Evolutionary conservation across 1,139 yeast genomes (phyloP), one percentile per base, ranked within the genome.

Genomic region (Kurtzmaniella quercitrusa): DNA sequence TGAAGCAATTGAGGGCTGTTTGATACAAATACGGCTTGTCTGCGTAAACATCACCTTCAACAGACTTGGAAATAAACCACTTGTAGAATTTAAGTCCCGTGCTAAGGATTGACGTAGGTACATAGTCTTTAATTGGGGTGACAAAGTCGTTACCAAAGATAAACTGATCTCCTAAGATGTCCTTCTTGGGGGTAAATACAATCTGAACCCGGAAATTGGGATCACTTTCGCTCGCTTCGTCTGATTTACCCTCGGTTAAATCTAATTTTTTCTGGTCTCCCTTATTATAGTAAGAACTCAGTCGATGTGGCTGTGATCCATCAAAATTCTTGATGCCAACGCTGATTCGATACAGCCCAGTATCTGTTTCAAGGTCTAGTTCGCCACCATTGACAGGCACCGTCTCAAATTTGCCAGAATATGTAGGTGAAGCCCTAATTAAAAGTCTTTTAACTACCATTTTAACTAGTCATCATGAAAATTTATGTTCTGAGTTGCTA

Each of bases 71-170:
- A 41, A 85, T 75, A 51, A 73, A 53, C 85, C 88, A 58, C 59
- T 67, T 54, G 71, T 73, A 59, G 64, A 79, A 52, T 75, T 87
- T 68, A 65, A 81, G 59, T 1, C 77, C 79, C 0, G 77, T 69
- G 3, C 70, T 54, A 41, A 73, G 55, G 25, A 73, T 51, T 0
- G 73, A 56, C 1, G 73, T 62, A 3, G 93, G 93, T 11, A 85
- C 73, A 46, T 72, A 69, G 46, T 82, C 82, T 37, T 72, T 65
- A 38, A 85, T 77, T 1, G 89, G 83, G 27, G 69, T 62, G 18
- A 73, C 78, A 58, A 82, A 82, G 56, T 85, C 91, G 55, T 85
- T 85, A 1, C 91, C 91, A 64, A 81, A 84, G 12, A 79, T 51
- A 42, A 84, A 62, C 14, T 73, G 73, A 39, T 75, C 68, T 1